A percentile compares a stretch with the other conserved stretches of the same genome.
phyloP scores from a whole-genome alignment of 352 stramenopile genomes.

The Elongisporangium prolatum region DNA sequence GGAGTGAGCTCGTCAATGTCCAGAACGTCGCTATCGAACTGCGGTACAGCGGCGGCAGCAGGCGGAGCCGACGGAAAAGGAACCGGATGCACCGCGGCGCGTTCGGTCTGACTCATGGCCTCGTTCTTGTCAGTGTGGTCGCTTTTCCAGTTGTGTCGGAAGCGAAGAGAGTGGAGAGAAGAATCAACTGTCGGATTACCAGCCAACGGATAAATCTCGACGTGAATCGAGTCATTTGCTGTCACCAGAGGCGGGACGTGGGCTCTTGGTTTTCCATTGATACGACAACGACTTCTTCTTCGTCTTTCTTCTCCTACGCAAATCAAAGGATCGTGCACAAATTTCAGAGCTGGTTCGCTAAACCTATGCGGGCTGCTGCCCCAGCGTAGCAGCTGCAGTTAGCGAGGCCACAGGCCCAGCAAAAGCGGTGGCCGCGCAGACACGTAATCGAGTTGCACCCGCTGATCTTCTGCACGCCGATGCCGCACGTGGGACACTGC shows the following conservation, averaged over 20 bases:
- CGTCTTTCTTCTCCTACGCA: too few relatives aligned
- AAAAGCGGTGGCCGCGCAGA: slow-evolving; percentile 30
- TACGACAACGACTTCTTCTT: not conserved
- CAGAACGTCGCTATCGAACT: not conserved
- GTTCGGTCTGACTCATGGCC: not conserved
- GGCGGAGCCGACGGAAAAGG: not conserved
- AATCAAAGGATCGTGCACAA: too few relatives aligned
- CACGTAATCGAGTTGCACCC: slow-evolving; percentile 44
- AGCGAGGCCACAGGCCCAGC: slow-evolving; percentile 21
- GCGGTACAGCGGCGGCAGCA: not conserved
- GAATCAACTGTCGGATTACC: not conserved
- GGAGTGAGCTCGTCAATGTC: slow-evolving; percentile 13
- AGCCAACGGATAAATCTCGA: not conserved
- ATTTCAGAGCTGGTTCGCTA: too few relatives aligned
- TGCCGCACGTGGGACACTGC: slow-evolving; percentile 56
- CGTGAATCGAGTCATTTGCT: not conserved
- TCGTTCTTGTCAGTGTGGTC: not conserved
- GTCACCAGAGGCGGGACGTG: not conserved
- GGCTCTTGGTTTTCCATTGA: not conserved
- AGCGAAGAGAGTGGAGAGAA: not conserved
- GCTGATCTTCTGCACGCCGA: slow-evolving; percentile 37
- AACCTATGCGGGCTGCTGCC: too few relatives aligned
- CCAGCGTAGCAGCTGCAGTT: not conserved
- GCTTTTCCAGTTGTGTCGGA: not conserved
- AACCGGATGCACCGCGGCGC: not conserved